Conservation (phyloP, 495 filamentous ascomycete species). For the Astrocystis sublimbata region DNA sequence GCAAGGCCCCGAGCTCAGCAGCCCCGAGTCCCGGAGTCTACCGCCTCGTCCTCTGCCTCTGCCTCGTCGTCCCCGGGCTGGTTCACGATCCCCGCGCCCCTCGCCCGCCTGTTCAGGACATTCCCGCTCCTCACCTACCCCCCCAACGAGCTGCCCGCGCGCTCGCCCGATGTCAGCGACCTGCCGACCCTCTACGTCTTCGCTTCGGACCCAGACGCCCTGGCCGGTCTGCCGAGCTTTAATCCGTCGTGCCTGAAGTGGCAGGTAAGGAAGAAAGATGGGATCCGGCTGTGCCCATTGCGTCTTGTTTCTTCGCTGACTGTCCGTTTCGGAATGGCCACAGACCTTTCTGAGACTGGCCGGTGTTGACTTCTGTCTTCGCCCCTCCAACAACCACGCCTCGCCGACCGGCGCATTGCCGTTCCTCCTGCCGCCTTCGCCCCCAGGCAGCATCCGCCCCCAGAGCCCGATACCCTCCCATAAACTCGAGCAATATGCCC, state of each 20-base stretch:
- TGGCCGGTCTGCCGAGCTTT: constrained; percentile 69
- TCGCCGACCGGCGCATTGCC: constrained; percentile 85
- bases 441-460: constrained; percentile 21
- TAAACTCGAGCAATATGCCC: constrained; percentile 71
- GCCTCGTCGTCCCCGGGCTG: constrained; percentile 18
- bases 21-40: too few relatives aligned
- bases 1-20: constrained; percentile 19
- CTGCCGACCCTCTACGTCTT: constrained; percentile 75
- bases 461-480: constrained; percentile 58
- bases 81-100: constrained; percentile 69
- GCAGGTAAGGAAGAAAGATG: constrained; percentile 80
- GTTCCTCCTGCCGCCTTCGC: constrained; percentile 70
- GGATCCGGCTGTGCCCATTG: too few relatives aligned
- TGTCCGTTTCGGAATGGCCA: too few relatives aligned
- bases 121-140: constrained; percentile 80
- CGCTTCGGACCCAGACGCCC: constrained; percentile 63
- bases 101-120: constrained; percentile 79
- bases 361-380: constrained; percentile 64
- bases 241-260: constrained; percentile 95
- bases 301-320: too few relatives aligned
- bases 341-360: constrained; percentile 85
- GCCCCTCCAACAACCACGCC: constrained; percentile 86
- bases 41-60: too few relatives aligned
- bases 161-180: constrained; percentile 54
- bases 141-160: constrained; percentile 72